Evolutionary conservation across 1,284 basidiomycete genomes (phyloP).

Genomic region (Gymnopus androsaceus): DNA sequence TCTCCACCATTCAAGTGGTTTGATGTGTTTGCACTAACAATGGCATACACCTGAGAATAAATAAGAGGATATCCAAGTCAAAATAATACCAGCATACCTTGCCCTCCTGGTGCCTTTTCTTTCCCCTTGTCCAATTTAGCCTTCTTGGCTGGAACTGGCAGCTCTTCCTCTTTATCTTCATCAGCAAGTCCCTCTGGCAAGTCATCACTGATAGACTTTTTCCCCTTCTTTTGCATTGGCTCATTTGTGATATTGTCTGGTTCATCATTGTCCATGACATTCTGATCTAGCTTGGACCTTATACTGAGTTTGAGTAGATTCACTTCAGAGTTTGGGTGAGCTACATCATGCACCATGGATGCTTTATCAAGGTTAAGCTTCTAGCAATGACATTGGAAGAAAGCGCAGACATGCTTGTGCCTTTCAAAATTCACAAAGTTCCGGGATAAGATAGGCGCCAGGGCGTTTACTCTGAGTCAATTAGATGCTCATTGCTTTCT

Average conservation of each 20-base stretch:
- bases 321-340: constrained; percentile 59
- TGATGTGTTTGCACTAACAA: constrained; percentile 69
- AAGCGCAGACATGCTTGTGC: background rate
- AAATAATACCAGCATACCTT: constrained; percentile 22
- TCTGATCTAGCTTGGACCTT: constrained; percentile 60
- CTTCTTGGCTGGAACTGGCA: constrained; percentile 30
- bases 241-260: constrained; percentile 30
- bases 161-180: constrained; percentile 34
- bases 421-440: no score
- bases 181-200: constrained; percentile 54
- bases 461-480: no score
- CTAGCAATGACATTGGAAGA: constrained; percentile 8
- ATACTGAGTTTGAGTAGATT: constrained; percentile 74
- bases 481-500: no score
- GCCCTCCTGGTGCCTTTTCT: constrained; percentile 29
- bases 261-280: constrained; percentile 39
- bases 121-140: constrained; percentile 34
- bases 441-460: no score
- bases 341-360: constrained; percentile 41
- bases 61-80: constrained; percentile 5
- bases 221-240: constrained; percentile 10
- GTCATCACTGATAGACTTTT: constrained; percentile 18
- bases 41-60: constrained; percentile 67
- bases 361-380: constrained; percentile 39
- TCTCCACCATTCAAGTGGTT: constrained; percentile 92